Conservation (phyloP, 371 early-diverging fungal species). For the Actinomortierella ambigua region DNA sequence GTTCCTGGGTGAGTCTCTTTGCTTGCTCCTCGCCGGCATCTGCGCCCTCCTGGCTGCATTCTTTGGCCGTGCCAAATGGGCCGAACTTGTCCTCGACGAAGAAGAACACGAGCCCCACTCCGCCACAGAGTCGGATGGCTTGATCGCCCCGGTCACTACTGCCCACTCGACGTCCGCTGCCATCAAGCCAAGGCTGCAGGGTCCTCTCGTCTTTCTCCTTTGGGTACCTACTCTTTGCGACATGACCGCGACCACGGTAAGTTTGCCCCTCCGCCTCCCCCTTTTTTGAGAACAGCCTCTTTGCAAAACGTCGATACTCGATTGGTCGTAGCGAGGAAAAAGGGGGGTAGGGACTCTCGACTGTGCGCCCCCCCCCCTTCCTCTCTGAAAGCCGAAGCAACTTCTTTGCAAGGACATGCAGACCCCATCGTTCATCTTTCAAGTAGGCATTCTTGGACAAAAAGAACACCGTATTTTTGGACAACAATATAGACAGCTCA, state of each 20-base stretch:
- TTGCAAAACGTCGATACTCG: too few relatives aligned
- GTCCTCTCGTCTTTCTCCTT: conserved; percentile 62
- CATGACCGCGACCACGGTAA: conserved; percentile 88
- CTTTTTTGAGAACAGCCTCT: too few relatives aligned
- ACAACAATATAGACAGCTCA: too few relatives aligned
- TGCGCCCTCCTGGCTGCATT: conserved; percentile 28
- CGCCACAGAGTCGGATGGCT: conserved; percentile 42
- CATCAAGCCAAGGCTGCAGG: conserved; percentile 31
- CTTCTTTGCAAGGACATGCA: too few relatives aligned
- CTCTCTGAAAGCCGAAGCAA: too few relatives aligned
- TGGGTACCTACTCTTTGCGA: conserved; percentile 94
- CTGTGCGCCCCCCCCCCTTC: too few relatives aligned
- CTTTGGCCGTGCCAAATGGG: conserved; percentile 50
- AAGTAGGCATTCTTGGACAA: too few relatives aligned
- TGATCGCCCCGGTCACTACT: conserved; percentile 12
- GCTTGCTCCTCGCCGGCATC: conserved; percentile 53
- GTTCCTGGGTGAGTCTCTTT: conserved; percentile 92
- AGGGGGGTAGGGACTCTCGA: too few relatives aligned
- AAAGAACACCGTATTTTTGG: too few relatives aligned
- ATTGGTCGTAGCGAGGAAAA: too few relatives aligned
- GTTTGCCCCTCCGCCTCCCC: too few relatives aligned
- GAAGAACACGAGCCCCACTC: conserved; percentile 48
- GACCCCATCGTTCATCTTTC: too few relatives aligned
- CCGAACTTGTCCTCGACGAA: conserved; percentile 30
- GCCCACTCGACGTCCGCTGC: conserved; percentile 1